Base-by-base conservation (phyloP, 805 yeast genomes). In the Yamadazyma philogaea region DNA sequence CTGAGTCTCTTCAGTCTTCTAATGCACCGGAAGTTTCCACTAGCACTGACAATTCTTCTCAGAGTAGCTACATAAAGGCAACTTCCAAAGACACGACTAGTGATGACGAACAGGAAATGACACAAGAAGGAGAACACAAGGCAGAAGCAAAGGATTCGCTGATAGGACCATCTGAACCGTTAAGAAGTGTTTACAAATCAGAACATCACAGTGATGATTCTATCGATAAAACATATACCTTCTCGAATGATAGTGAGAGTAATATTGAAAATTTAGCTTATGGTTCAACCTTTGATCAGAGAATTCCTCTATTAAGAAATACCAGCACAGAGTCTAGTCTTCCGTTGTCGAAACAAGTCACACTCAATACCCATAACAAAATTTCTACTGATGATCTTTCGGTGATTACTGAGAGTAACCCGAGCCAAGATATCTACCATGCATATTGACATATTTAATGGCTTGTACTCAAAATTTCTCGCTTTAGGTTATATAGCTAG, bases 351-450 rank as follows among this genome's bases (percentile, higher is more conserved):
- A 50, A 40, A 30, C 47, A 40, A 12, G 30, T 21, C 12, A 34
- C 40, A 6, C 11, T 40, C 5, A 39, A 42, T 7, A 26, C 41
- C 22, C 43, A 46, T 3, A 20, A 35, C 16, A 46, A 43, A 30
- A 12, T 35, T 6, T 46, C 50, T 16, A 55, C 57, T 4, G 67
- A 63, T 31, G 56, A 51, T 28, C 46, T 57, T 16, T 50, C 61
- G 2, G 46, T 59, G 26, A 50, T 55, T 12, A 54, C 59, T 14
- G 54, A 52, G 31, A 37, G 17, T 17, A 40, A 45, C 19, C 44
- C 28, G 15, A 37, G 44, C 7, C 59, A 56, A 34, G 57, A 57
- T 36, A 41, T 57, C 16, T 56, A 53, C 42, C 62, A 53, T 34
- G 50, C 63, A 6, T 57, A 50, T 44, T 55, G 45, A 22, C 14